Evolutionary conservation across 805 yeast species (phyloP), one percentile per base, ranked within the genome.

Genomic region (Saccharomycopsis sp.): DNA sequence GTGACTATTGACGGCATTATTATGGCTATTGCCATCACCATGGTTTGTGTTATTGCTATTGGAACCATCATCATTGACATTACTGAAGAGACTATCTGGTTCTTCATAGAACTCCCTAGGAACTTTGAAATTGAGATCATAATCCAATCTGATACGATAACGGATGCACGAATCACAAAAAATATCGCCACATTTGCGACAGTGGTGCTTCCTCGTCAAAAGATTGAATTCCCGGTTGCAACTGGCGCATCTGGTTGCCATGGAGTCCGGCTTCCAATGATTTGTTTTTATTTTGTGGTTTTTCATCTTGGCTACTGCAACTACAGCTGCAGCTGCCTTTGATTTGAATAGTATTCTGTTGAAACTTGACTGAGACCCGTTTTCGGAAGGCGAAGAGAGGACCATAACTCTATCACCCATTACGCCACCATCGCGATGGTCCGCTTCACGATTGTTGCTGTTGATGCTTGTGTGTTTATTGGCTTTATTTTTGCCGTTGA

Each of bases 121-220:
- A 56, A 56, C 23, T 47, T 46, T 60, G 57, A 73, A 74, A 24
- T 71, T 61, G 3, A 76, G 75, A 56, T 70, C 64, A 9, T 64
- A 60, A 56, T 73, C 72, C 37, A 74, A 57, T 58, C 71, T 73
- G 8, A 73, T 66, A 37, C 65, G 70, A 58, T 73, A 70, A 24
- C 63, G 63, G 24, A 73, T 57, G 60, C 77, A 74, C 37, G 70
- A 72, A 40, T 71, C 70, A 60, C 77, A 74, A 57, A 73, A 74
- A 1, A 74, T 63, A n/a, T 71, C 72, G 2, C 77, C 77, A 64
- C 77, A 74, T 44, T 69, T 64, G 7, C 77, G 64, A 55, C 77
- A 74, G 53, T 74, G 77, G 58, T 74, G 77, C 52, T 71, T 73
- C 46, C 76, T 63, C 50, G 37, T 24, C 14, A 60, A 37, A 16